Base-by-base conservation (phyloP, 108 stramenopile genomes). In the Halocafeteria seosinensis region DNA sequence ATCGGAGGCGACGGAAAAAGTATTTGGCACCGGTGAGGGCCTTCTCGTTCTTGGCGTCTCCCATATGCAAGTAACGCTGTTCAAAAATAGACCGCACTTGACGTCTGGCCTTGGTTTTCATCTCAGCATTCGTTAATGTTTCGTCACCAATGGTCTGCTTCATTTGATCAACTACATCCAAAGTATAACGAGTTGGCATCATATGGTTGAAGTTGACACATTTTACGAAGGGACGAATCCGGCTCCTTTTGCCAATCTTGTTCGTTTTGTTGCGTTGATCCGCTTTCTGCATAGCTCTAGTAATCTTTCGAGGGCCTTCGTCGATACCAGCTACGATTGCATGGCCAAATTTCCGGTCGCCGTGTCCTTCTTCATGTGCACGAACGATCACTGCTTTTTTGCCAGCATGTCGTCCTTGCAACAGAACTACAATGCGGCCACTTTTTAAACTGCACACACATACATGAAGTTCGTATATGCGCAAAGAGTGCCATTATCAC, bases 371-470 rank as follows among this genome's bases (percentile, higher is more conserved):
- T 62, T 99, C 42, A 47, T 84, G 87, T 69, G 91, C 86, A 85
- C 93, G 94, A 42, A 96, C 90, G 37, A 99, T 92, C 30, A 96
- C 90, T 55, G 94, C 98, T 87, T 99, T 99, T 73, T 90, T 88
- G 60, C 98, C 98, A 30, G 98, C 98, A 72, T 92, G 92, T 61
- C 94, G 89, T 69, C 98, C 98, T 28, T 88, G 87, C 69, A 96
- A 88, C 73, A 99, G 81, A 72, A 99, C 87, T 27, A 99, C 98
- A 57, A 99, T 92, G 79, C 95, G 96, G 84, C 98, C 98, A 33
- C 85, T 68, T 76, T 94, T 83, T n/a, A n/a, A n/a, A n/a, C n/a
- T n/a, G n/a, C n/a, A n/a, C n/a, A n/a, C n/a, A n/a, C n/a, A n/a
- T n/a, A n/a, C n/a, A n/a, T n/a, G n/a, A n/a, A n/a, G n/a, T n/a